A percentile compares a stretch with the other conserved stretches of the same genome.
phyloP scores from a whole-genome alignment of 768 basidiomycete genomes.

The Lentinula aciculospora region DNA sequence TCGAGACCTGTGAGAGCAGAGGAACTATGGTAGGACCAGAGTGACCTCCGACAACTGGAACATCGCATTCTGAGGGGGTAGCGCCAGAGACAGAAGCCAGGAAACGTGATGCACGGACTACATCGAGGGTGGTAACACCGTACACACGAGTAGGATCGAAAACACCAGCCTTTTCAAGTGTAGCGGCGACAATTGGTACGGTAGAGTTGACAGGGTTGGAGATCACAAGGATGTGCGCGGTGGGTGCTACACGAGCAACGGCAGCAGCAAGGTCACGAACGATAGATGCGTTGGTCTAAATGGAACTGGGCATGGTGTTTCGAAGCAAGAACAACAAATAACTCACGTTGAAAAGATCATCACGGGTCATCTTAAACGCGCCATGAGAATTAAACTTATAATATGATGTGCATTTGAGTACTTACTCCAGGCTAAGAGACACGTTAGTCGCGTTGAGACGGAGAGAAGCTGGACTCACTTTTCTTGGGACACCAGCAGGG shows the following conservation, averaged over 20 bases:
- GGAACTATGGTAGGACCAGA: conserved; percentile 97
- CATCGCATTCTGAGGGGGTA: conserved; percentile 57
- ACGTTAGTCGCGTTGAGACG: conserved; percentile 7
- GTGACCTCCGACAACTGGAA: conserved; percentile 95
- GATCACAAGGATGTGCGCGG: conserved; percentile 93
- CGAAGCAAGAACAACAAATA: not conserved
- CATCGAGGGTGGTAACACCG: conserved; percentile 97
- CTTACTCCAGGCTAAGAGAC: conserved; percentile 75
- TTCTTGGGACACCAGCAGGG: conserved; percentile 98
- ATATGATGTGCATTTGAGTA: conserved; percentile 15
- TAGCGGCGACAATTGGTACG: conserved; percentile 93
- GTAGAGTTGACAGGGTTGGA: conserved; percentile 99
- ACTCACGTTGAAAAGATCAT: conserved; percentile 90
- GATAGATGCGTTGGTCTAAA: conserved; percentile 93
- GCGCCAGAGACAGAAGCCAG: conserved; percentile 63
- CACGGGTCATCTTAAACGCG: conserved; percentile 79
- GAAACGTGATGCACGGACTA: conserved; percentile 94
- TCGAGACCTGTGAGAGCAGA: conserved; percentile 75
- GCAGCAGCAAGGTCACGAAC: conserved; percentile 93
- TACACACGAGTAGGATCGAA: conserved; percentile 88
- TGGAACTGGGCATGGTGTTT: not conserved
- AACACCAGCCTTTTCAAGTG: conserved; percentile 86
- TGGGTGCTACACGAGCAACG: conserved; percentile 78
- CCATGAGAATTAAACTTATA: conserved; percentile 22
- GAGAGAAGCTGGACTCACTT: conserved; percentile 46